Conservation (phyloP, 2,329 filamentous ascomycete species). For the Neopestalotiopsis rosae region DNA sequence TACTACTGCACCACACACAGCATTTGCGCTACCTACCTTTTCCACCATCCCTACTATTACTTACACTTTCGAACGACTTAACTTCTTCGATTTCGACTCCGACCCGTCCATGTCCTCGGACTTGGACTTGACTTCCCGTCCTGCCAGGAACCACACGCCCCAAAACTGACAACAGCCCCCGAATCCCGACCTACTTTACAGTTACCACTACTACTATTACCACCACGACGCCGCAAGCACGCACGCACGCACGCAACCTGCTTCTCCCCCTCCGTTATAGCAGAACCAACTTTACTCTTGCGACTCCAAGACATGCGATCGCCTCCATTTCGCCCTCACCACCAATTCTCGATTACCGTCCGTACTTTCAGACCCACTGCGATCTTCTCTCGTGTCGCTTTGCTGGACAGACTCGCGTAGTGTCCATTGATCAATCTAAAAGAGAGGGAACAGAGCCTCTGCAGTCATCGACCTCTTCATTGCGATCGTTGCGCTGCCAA, state of each 20-base stretch:
- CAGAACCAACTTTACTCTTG: neutral
- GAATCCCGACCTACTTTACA: constrained; percentile 17
- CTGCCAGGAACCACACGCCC: neutral
- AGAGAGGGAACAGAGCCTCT: neutral
- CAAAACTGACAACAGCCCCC: constrained; percentile 1
- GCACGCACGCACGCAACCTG: constrained; percentile 21
- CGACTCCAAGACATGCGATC: constrained; percentile 19
- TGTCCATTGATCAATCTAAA: constrained; percentile 11
- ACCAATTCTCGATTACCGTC: constrained; percentile 20
- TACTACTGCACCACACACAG: neutral
- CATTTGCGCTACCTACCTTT: neutral
- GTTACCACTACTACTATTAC: neutral
- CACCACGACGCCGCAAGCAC: constrained; percentile 9
- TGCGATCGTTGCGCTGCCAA: neutral
- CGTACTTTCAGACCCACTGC: constrained; percentile 23
- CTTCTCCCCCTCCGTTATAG: constrained; percentile 1
- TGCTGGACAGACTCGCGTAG: constrained; percentile 21
- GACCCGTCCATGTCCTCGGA: neutral
- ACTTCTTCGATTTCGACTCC: constrained; percentile 1
- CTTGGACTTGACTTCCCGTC: neutral
- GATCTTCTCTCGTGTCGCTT: constrained; percentile 28
- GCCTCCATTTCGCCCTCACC: constrained; percentile 20
- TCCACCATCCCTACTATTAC: neutral
- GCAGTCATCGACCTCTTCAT: neutral
- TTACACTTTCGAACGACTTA: neutral